A percentile compares a stretch with the other conserved stretches of the same genome.
phyloP scores from a whole-genome alignment of 768 basidiomycete species.

The Imleria badia region DNA sequence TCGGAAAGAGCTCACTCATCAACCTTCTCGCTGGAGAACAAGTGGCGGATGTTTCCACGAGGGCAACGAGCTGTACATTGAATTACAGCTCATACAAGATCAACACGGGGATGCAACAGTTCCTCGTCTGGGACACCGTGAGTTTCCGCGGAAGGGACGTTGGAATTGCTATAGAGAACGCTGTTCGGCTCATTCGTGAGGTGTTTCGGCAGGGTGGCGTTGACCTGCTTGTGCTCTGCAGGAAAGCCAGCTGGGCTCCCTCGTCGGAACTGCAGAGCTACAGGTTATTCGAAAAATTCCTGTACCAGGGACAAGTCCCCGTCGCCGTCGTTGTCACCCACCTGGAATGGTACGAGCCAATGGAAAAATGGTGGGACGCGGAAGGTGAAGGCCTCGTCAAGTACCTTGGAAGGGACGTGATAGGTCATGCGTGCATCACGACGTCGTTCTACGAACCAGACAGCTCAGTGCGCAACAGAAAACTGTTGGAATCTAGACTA shows the following conservation, averaged over 20 bases:
- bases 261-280: slow-evolving; percentile 27
- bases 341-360: slow-evolving; percentile 23
- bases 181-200: too few relatives aligned
- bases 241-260: slow-evolving; percentile 27
- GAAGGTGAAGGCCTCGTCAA: too few relatives aligned
- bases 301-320: slow-evolving; percentile 34
- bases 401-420: too few relatives aligned
- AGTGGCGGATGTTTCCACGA: neutral
- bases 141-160: neutral
- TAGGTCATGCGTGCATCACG: too few relatives aligned
- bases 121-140: slow-evolving; percentile 7
- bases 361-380: slow-evolving; percentile 30
- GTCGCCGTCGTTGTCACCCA: slow-evolving; percentile 35
- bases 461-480: too few relatives aligned
- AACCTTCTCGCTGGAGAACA: neutral
- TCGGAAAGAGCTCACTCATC: too few relatives aligned
- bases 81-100: neutral
- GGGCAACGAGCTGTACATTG: neutral
- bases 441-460: too few relatives aligned
- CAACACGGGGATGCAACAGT: too few relatives aligned
- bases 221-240: too few relatives aligned
- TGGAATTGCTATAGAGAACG: neutral
- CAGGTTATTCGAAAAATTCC: slow-evolving; percentile 29
- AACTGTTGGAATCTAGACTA: too few relatives aligned
- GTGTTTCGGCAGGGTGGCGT: too few relatives aligned